phyloP scores from a whole-genome alignment of 805 yeast species.

The Yarrowia sp. region DNA sequence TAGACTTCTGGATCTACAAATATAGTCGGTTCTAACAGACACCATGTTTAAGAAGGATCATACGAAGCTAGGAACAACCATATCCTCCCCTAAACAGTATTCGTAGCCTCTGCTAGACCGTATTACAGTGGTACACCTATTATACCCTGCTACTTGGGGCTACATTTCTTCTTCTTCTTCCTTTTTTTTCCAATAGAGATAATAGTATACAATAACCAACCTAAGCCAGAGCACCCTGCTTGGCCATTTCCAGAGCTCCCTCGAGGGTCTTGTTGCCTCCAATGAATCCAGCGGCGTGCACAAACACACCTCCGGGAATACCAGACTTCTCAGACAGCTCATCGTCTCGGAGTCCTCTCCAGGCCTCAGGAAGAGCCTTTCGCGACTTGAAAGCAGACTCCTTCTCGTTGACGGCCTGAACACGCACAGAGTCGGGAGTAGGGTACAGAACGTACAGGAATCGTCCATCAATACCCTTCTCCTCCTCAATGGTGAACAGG shows the following conservation, averaged over 20 bases:
- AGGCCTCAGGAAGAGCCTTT: slow-evolving; percentile 79
- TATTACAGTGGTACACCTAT: no score
- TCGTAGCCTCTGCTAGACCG: no score
- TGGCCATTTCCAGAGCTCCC: slow-evolving; percentile 74
- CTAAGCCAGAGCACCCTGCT: slow-evolving; percentile 41
- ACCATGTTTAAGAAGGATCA: no score
- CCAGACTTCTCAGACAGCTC: slow-evolving; percentile 70
- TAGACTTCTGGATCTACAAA: no score
- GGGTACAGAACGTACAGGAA: slow-evolving; percentile 76
- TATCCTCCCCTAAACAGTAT: no score
- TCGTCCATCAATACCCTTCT: slow-evolving; percentile 45
- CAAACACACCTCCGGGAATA: slow-evolving; percentile 82
- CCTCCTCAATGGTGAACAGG: slow-evolving; percentile 65
- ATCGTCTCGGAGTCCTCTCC: slow-evolving; percentile 96
- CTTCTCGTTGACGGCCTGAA: slow-evolving; percentile 86
- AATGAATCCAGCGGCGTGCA: slow-evolving; percentile 94
- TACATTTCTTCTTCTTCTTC: no score
- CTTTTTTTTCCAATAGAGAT: no score
- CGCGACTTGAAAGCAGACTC: slow-evolving; percentile 79
- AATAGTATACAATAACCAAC: no score
- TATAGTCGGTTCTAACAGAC: no score
- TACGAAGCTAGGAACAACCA: no score
- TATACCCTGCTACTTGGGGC: no score
- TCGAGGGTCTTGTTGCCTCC: slow-evolving; percentile 88
- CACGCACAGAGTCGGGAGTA: slow-evolving; percentile 72